Evolutionary conservation across 2,329 filamentous ascomycete genomes (phyloP).

Genomic region (Ambrosiella beaveri): DNA sequence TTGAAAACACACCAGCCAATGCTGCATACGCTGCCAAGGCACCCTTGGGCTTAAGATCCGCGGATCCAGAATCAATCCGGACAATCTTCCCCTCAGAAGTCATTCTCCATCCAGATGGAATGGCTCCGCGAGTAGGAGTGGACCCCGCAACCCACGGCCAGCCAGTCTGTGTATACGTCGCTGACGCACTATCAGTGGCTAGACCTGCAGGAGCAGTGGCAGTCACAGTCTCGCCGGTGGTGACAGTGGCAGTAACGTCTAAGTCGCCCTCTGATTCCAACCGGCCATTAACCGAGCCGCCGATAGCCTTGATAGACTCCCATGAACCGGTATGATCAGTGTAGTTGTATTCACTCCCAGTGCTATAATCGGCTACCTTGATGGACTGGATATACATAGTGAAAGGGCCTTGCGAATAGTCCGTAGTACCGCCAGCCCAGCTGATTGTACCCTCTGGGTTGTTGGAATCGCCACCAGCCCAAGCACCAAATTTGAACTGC

Average conservation of each 20-base stretch:
- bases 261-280: constrained; percentile 35
- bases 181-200: constrained; percentile 35
- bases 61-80: constrained; percentile 46
- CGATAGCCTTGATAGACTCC: constrained; percentile 66
- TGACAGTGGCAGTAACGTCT: constrained; percentile 29
- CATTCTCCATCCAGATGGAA: constrained; percentile 70
- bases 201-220: constrained; percentile 56
- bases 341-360: constrained; percentile 71
- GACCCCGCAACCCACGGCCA: constrained; percentile 51
- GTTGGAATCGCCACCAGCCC: constrained; percentile 73
- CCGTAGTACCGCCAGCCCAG: constrained; percentile 75
- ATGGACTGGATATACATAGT: constrained; percentile 68
- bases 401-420: constrained; percentile 72
- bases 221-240: constrained; percentile 45
- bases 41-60: constrained; percentile 15
- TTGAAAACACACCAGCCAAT: not conserved
- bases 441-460: constrained; percentile 70
- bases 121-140: constrained; percentile 33
- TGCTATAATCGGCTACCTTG: constrained; percentile 78
- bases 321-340: constrained; percentile 60
- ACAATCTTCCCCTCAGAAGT: constrained; percentile 63
- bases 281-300: constrained; percentile 57
- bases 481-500: constrained; percentile 81
- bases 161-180: constrained; percentile 38
- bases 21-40: constrained; percentile 12